Evolutionary conservation across 768 basidiomycete genomes (phyloP), one percentile per base, ranked within the genome.

Genomic region (Mycena capillaripes): DNA sequence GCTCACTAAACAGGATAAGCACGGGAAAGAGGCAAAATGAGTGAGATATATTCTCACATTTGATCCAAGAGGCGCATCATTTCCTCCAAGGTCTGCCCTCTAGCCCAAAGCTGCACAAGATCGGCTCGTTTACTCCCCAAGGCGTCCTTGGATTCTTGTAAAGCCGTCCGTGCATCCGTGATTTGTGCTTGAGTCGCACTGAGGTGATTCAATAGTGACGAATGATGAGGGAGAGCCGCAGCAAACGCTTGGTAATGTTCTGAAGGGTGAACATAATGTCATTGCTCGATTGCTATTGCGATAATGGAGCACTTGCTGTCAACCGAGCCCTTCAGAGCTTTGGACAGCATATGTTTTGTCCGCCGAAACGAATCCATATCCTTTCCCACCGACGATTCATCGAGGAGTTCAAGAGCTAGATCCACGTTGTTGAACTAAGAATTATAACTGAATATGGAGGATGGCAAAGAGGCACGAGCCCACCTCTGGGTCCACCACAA

Each of bases 221-320:
- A 89, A 80, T 99, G 98, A 75, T 96, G 95, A 0, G 97, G 96
- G 27, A 99, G 85, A 0, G 97, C 93, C n/a, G 96, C 92, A 50
- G 96, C 96, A 80, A 98, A 99, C 3, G 97, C 92, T 82, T 97
- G 93, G 79, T 97, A 98, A 78, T 98, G 93, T 76, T 93, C 94
- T 95, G 30, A 9, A 30, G 30, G 44, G 30, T 81, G n/a, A 74
- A 72, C 66, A 69, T 36, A 27, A 23, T 10, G 59, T 61, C 23
- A 62, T 42, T 19, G 38, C n/a, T 34, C 6, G 50, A 36, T 40
- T 32, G 44, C n/a, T 17, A 36, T 29, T 14, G 25, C 16, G 8
- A 55, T 34, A 65, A 53, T 38, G 48, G 11, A 32, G 21, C 30
- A 89, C 93, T 78, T 81, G 93, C 95, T 93, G 76, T 97, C 95